Percentiles rank a stretch among this genome's conserved stretches.
phyloP scores from a whole-genome alignment of 2,329 filamentous ascomycete species.

The Ceratocystis cubensis region DNA sequence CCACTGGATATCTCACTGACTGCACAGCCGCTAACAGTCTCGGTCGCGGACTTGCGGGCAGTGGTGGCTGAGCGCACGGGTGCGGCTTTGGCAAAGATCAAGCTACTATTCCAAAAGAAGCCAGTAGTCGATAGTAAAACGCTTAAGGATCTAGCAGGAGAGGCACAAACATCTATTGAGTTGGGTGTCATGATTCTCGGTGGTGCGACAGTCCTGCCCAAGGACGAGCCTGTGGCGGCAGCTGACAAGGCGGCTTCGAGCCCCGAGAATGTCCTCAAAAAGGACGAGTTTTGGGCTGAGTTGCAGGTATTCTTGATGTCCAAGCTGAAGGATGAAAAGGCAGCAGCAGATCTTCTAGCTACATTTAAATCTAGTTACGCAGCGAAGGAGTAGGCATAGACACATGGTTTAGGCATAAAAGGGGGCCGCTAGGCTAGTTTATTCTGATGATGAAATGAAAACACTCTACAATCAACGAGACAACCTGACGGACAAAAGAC shows the following conservation, averaged over 20 bases:
- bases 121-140: constrained; percentile 67
- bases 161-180: constrained; percentile 45
- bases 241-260: constrained; percentile 23
- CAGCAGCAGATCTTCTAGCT: constrained; percentile 50
- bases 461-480: background rate
- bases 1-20: constrained; percentile 54
- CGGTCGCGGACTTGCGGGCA: constrained; percentile 65
- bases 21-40: constrained; percentile 52
- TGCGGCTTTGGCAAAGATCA: constrained; percentile 65
- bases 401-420: background rate
- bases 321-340: constrained; percentile 57
- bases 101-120: constrained; percentile 77
- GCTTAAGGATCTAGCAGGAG: constrained; percentile 56
- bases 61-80: constrained; percentile 51
- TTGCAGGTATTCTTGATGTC: constrained; percentile 68
- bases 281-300: constrained; percentile 75
- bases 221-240: constrained; percentile 28
- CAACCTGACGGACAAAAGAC: background rate
- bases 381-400: constrained; percentile 28
- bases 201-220: constrained; percentile 40
- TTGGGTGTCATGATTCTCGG: constrained; percentile 82
- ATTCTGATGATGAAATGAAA: constrained; percentile 3
- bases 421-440: background rate
- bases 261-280: constrained; percentile 47
- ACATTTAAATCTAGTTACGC: constrained; percentile 64